A percentile compares a stretch with the other conserved stretches of the same genome.
Conservation (phyloP, 306 rosid genomes). For the Echinosophora koreensis region DNA sequence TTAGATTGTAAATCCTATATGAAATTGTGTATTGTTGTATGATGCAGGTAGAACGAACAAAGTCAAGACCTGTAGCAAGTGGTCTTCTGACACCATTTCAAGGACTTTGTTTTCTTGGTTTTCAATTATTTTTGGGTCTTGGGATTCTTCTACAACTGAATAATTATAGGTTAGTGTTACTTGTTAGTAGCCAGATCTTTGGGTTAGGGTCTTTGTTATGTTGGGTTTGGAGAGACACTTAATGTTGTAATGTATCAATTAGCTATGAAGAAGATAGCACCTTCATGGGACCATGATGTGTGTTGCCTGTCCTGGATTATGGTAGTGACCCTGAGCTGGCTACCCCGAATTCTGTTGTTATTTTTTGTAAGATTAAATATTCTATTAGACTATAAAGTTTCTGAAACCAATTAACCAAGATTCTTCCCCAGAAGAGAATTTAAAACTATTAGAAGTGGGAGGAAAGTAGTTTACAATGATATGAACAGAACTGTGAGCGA, state of each 20-base stretch:
- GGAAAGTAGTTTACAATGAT: constrained; percentile 14
- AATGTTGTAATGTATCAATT: constrained; percentile 5
- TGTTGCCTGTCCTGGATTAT: constrained; percentile 31
- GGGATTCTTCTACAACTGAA: constrained; percentile 87
- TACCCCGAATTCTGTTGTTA: constrained; percentile 17
- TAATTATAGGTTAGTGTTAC: constrained; percentile 73
- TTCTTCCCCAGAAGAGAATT: constrained; percentile 5
- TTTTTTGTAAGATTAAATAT: constrained; percentile 7
- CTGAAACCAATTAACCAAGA: constrained; percentile 8
- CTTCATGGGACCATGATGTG: constrained; percentile 9
- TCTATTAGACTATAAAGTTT: constrained; percentile 8
- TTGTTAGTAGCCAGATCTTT: constrained; percentile 20
- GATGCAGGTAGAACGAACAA: constrained; percentile 92
- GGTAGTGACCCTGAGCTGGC: constrained; percentile 5
- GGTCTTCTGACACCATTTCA: constrained; percentile 86
- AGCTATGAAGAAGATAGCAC: constrained; percentile 8
- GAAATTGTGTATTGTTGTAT: constrained; percentile 30
- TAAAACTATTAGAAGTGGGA: constrained; percentile 28
- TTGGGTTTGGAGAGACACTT: neutral
- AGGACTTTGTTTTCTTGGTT: constrained; percentile 88
- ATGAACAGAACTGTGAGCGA: neutral
- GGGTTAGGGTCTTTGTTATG: constrained; percentile 2
- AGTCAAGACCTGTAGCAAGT: constrained; percentile 89
- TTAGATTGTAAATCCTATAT: constrained; percentile 36
- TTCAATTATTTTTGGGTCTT: constrained; percentile 88